Evolutionary conservation across 2,329 filamentous ascomycete genomes (phyloP).

Genomic region (Talaromyces funiculosus): DNA sequence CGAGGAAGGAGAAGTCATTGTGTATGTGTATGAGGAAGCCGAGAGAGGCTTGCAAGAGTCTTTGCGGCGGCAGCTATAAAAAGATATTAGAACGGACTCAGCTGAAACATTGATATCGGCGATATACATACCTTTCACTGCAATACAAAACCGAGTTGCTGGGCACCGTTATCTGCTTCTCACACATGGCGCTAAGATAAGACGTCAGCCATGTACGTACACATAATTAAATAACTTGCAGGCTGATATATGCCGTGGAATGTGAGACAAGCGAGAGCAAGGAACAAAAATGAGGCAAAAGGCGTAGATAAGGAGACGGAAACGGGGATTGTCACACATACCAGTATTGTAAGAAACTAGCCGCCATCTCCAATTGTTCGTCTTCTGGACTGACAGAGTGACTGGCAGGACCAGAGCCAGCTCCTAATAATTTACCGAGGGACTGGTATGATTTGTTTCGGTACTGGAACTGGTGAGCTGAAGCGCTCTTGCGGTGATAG

Average conservation of each 20-base stretch:
- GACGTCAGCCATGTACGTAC: constrained; percentile 21
- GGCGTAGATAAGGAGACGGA: neutral
- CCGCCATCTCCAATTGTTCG: constrained; percentile 34
- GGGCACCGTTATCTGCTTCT: constrained; percentile 59
- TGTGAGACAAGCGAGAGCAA: constrained; percentile 12
- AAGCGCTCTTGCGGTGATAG: constrained; percentile 29
- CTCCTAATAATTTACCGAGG: constrained; percentile 29
- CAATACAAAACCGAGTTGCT: constrained; percentile 58
- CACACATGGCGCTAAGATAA: constrained; percentile 53
- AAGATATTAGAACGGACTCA: neutral
- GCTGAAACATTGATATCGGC: neutral
- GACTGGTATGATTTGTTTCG: constrained; percentile 20
- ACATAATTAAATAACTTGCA: constrained; percentile 1
- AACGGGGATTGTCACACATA: constrained; percentile 23
- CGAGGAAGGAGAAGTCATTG: constrained; percentile 23
- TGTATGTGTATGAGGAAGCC: constrained; percentile 30
- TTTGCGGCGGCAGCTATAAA: constrained; percentile 41
- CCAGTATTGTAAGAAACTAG: constrained; percentile 44
- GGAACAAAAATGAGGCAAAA: constrained; percentile 7
- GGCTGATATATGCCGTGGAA: constrained; percentile 7
- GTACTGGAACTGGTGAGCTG: constrained; percentile 5
- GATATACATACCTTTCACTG: constrained; percentile 53
- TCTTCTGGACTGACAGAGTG: constrained; percentile 21
- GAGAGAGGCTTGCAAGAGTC: constrained; percentile 43
- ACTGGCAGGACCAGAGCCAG: constrained; percentile 21